A percentile compares a stretch with the other conserved stretches of the same genome.
phyloP scores from a whole-genome alignment of 495 filamentous ascomycete species.

The Lichina pygmaea region DNA sequence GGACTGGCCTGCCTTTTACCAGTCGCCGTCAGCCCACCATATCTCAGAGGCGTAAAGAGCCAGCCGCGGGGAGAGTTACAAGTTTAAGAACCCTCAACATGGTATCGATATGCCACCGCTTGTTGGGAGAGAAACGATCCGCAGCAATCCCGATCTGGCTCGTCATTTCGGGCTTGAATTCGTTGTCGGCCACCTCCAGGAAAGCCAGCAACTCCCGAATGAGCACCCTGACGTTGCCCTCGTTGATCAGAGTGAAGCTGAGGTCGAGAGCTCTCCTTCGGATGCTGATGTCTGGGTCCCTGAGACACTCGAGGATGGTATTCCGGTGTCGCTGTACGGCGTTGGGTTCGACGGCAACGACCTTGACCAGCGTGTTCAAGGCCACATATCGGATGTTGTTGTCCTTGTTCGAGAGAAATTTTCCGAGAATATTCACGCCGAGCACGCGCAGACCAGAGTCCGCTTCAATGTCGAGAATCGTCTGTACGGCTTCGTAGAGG shows the following conservation, averaged over 20 bases:
- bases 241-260: conserved; percentile 94
- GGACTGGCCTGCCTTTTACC: conserved; percentile 48
- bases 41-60: background rate
- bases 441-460: conserved; percentile 81
- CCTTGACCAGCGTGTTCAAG: conserved; percentile 89
- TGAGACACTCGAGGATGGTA: conserved; percentile 84
- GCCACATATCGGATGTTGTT: conserved; percentile 99
- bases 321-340: conserved; percentile 92
- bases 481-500: conserved; percentile 88
- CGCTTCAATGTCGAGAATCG: conserved; percentile 92
- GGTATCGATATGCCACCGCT: conserved; percentile 94
- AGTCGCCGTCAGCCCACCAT: background rate
- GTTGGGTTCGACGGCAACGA: conserved; percentile 92
- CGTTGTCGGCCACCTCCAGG: conserved; percentile 85
- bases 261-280: conserved; percentile 79
- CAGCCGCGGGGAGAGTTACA: conserved; percentile 3
- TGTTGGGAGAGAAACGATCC: conserved; percentile 83
- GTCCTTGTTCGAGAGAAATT: conserved; percentile 90
- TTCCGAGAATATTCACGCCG: conserved; percentile 93
- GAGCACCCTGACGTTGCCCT: conserved; percentile 76
- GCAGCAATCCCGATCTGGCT: conserved; percentile 92
- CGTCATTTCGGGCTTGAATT: conserved; percentile 96
- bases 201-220: conserved; percentile 84
- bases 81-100: conserved; percentile 86
- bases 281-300: conserved; percentile 98